Conservation (phyloP, 306 rosid genomes). For the Cyclanthera cordifolia region DNA sequence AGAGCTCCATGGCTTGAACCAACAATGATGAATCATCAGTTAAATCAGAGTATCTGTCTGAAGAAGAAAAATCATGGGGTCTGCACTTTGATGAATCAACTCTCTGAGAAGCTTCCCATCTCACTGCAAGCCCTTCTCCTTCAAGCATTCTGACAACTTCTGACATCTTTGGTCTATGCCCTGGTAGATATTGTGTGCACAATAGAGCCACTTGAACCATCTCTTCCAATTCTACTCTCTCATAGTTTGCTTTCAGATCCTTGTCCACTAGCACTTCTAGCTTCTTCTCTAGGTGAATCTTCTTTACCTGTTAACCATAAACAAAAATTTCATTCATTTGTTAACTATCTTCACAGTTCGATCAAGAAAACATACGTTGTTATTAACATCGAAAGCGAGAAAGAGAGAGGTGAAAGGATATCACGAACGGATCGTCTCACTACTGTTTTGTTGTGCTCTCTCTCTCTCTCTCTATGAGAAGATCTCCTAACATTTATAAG, state of each 20-base stretch:
- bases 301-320: conserved; percentile 47
- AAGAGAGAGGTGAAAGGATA: too few relatives aligned
- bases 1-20: conserved; percentile 96
- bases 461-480: too few relatives aligned
- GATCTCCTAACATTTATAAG: too few relatives aligned
- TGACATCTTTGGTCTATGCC: conserved; percentile 77
- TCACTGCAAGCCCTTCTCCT: conserved; percentile 84
- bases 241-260: conserved; percentile 66
- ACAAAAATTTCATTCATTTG: background rate
- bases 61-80: conserved; percentile 54
- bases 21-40: conserved; percentile 80
- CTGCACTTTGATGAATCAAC: conserved; percentile 43
- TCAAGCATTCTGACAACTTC: conserved; percentile 91
- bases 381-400: background rate
- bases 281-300: conserved; percentile 69
- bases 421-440: too few relatives aligned
- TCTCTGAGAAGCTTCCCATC: conserved; percentile 89
- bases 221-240: conserved; percentile 70
- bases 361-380: background rate
- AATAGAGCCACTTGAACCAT: conserved; percentile 82
- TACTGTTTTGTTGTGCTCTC: too few relatives aligned
- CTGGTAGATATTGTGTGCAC: conserved; percentile 83
- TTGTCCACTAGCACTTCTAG: conserved; percentile 72
- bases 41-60: conserved; percentile 75
- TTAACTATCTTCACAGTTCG: background rate